Evolutionary conservation across 2,329 filamentous ascomycete genomes (phyloP).

Genomic region (Emergomyces orientalis): DNA sequence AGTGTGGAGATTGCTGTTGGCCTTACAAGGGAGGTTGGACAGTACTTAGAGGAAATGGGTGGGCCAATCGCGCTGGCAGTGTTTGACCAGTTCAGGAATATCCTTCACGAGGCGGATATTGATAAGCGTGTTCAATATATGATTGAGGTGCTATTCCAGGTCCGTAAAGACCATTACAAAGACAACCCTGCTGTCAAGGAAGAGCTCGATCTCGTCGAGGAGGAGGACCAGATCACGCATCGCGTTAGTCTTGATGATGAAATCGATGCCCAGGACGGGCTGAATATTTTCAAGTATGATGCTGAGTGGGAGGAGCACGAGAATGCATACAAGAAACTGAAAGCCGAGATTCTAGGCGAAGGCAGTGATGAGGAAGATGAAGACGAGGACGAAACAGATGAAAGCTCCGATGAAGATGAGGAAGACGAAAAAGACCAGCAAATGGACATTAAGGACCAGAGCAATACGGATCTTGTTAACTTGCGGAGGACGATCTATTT

Average conservation of each 20-base stretch:
- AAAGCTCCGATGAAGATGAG: constrained; percentile 59
- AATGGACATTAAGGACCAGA: constrained; percentile 95
- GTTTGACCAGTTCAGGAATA: constrained; percentile 91
- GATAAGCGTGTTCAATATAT: constrained; percentile 99
- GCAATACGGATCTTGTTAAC: constrained; percentile 90
- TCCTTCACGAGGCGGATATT: constrained; percentile 92
- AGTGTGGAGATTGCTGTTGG: constrained; percentile 96
- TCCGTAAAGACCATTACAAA: constrained; percentile 93
- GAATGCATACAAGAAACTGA: constrained; percentile 77
- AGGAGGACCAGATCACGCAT: constrained; percentile 97
- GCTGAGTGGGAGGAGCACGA: constrained; percentile 84
- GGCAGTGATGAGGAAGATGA: constrained; percentile 76
- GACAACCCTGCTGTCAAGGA: constrained; percentile 85
- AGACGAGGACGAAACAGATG: constrained; percentile 53
- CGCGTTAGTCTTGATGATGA: constrained; percentile 71
- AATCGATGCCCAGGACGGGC: constrained; percentile 70
- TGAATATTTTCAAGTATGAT: constrained; percentile 96
- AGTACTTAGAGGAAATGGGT: constrained; percentile 94
- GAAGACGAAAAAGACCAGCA: constrained; percentile 70
- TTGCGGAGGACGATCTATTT: constrained; percentile 90
- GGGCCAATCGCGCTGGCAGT: constrained; percentile 76
- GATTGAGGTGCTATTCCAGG: constrained; percentile 95
- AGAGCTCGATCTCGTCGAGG: constrained; percentile 89
- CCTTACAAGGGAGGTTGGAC: constrained; percentile 83
- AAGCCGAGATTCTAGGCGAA: constrained; percentile 89